A percentile compares a stretch with the other conserved stretches of the same genome.
Evolutionary conservation across 768 basidiomycete genomes (phyloP).

Genomic region (Russula earlei): DNA sequence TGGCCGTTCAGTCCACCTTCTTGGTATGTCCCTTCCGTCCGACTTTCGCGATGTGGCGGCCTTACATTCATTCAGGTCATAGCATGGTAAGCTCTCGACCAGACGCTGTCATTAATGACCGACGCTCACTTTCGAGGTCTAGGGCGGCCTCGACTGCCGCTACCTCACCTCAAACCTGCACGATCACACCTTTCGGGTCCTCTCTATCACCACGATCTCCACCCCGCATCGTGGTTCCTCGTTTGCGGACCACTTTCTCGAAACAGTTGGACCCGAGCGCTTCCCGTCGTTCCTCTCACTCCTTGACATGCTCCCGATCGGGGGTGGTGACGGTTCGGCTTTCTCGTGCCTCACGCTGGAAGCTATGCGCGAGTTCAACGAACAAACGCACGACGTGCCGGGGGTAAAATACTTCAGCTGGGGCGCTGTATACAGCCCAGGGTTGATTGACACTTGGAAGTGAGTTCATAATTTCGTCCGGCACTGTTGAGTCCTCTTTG

Average conservation of each 20-base stretch:
- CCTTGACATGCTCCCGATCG: slow-evolving; percentile 79
- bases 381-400: slow-evolving; percentile 67
- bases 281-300: slow-evolving; percentile 64
- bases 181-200: slow-evolving; percentile 65
- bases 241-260: slow-evolving; percentile 87
- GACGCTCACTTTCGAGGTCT: slow-evolving; percentile 18
- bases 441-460: slow-evolving; percentile 86
- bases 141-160: slow-evolving; percentile 91
- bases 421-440: slow-evolving; percentile 87
- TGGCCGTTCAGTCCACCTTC: slow-evolving; percentile 79
- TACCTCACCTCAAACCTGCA: slow-evolving; percentile 79
- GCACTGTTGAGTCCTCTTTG: neutral
- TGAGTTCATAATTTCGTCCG: slow-evolving; percentile 20
- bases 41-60: neutral
- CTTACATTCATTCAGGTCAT: slow-evolving; percentile 43
- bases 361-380: slow-evolving; percentile 85
- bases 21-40: slow-evolving; percentile 37
- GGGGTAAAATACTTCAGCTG: slow-evolving; percentile 88
- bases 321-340: slow-evolving; percentile 90
- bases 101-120: neutral
- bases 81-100: slow-evolving; percentile 45
- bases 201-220: slow-evolving; percentile 88
- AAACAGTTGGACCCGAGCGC: slow-evolving; percentile 53
- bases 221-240: slow-evolving; percentile 91
- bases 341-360: slow-evolving; percentile 81